Evolutionary conservation across 768 basidiomycete genomes (phyloP).

Genomic region (Butyriboletus loyo): DNA sequence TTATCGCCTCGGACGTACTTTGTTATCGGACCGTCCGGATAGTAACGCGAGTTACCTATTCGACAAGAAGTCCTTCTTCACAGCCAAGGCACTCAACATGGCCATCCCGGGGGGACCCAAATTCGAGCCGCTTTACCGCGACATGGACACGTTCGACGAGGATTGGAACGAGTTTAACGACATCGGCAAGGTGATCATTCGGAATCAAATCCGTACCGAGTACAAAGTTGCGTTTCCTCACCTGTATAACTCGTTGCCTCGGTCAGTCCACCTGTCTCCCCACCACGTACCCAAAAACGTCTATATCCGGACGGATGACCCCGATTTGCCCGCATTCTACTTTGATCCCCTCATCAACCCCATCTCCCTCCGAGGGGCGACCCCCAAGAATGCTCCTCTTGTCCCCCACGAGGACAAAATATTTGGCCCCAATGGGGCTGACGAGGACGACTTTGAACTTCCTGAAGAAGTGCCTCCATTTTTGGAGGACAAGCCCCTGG

Average conservation of each 20-base stretch:
- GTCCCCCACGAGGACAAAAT: slow-evolving; percentile 90
- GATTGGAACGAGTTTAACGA: slow-evolving; percentile 99
- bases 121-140: slow-evolving; percentile 95
- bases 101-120: slow-evolving; percentile 98
- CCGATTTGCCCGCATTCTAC: slow-evolving; percentile 98
- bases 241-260: slow-evolving; percentile 95
- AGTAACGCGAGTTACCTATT: slow-evolving; percentile 90
- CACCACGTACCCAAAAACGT: slow-evolving; percentile 97
- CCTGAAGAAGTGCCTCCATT: slow-evolving; percentile 79
- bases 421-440: slow-evolving; percentile 83
- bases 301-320: slow-evolving; percentile 98
- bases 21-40: slow-evolving; percentile 92
- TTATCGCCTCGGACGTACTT: slow-evolving; percentile 91
- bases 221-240: slow-evolving; percentile 99
- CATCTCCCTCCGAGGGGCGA: slow-evolving; percentile 85
- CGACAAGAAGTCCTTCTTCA: slow-evolving; percentile 97
- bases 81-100: slow-evolving; percentile 95
- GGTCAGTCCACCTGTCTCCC: slow-evolving; percentile 86
- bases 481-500: slow-evolving; percentile 71
- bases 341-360: slow-evolving; percentile 99
- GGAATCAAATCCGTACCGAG: slow-evolving; percentile 96
- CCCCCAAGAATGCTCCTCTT: slow-evolving; percentile 76
- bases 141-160: slow-evolving; percentile 97
- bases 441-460: slow-evolving; percentile 86
- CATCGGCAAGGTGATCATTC: slow-evolving; percentile 99